phyloP scores from a whole-genome alignment of 2,329 filamentous ascomycete genomes.

The Grosmannia huntii region DNA sequence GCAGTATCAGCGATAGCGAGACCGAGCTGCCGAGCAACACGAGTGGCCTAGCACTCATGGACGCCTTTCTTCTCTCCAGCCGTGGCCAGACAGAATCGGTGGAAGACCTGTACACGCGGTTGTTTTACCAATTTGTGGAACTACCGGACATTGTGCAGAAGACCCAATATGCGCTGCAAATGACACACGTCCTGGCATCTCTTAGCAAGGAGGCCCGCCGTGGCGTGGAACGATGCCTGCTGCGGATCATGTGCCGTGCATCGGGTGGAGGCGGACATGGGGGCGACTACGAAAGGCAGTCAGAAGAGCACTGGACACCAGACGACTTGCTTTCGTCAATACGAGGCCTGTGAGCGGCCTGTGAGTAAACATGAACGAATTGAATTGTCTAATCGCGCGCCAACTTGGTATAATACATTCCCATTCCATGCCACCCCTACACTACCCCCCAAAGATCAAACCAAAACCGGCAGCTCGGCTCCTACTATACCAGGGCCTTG shows the following conservation, averaged over 20 bases:
- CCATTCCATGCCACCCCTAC: not conserved
- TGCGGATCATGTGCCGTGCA: not conserved
- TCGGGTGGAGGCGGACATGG: not conserved
- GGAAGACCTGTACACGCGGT: not conserved
- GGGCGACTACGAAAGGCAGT: not conserved
- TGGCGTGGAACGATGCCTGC: constrained; percentile 5
- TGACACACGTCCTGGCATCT: constrained; percentile 4
- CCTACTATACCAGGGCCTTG: not conserved
- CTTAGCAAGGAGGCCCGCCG: constrained; percentile 4
- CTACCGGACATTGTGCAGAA: not conserved
- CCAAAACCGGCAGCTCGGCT: not conserved
- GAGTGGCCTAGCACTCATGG: not conserved
- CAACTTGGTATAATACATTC: not conserved
- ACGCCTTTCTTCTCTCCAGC: not conserved
- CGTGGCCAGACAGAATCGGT: not conserved
- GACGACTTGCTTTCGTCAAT: constrained; percentile 4
- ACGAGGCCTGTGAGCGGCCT: not conserved
- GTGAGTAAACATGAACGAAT: not conserved
- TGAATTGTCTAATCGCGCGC: not conserved
- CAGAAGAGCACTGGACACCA: constrained; percentile 3
- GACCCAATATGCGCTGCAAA: constrained; percentile 2
- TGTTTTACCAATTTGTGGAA: not conserved
- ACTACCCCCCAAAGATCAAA: not conserved
- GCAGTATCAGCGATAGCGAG: not conserved
- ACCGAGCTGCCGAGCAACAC: not conserved